Evolutionary conservation across 331 rosid species (phyloP).

Genomic region (Erythrophleum ivorense): DNA sequence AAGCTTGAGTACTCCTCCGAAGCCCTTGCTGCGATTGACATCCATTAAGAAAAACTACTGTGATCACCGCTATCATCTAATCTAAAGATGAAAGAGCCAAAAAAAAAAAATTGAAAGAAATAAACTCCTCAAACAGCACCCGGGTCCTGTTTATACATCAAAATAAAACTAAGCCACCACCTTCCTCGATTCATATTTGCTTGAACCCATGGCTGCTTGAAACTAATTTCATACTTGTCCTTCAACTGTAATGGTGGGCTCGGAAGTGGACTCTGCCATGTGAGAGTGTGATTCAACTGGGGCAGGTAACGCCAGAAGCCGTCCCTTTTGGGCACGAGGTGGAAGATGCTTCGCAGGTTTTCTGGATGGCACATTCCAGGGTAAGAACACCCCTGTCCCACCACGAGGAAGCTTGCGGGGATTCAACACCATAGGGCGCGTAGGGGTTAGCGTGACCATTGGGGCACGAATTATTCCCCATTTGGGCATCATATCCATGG

Average conservation of each 20-base stretch:
- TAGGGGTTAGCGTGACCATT: slow-evolving; percentile 77
- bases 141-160: slow-evolving; percentile 57
- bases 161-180: slow-evolving; percentile 37
- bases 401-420: slow-evolving; percentile 67
- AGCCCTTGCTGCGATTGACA: slow-evolving; percentile 44
- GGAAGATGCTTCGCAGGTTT: slow-evolving; percentile 95
- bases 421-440: slow-evolving; percentile 67
- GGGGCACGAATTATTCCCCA: slow-evolving; percentile 86
- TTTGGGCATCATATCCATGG: slow-evolving; percentile 69
- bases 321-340: slow-evolving; percentile 89
- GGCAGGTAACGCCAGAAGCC: slow-evolving; percentile 71
- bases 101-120: slow-evolving; percentile 24
- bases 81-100: slow-evolving; percentile 24
- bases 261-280: slow-evolving; percentile 60
- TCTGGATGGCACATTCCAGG: slow-evolving; percentile 83
- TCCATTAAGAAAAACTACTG: slow-evolving; percentile 36
- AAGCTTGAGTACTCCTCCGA: slow-evolving; percentile 47
- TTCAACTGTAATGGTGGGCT: slow-evolving; percentile 58
- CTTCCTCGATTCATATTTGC: slow-evolving; percentile 44
- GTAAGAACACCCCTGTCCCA: slow-evolving; percentile 96
- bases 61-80: slow-evolving; percentile 50
- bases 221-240: slow-evolving; percentile 41
- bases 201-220: slow-evolving; percentile 46
- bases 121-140: slow-evolving; percentile 52
- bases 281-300: slow-evolving; percentile 58